Evolutionary conservation across 129 eudicot species (phyloP).

Genomic region (Cynara cardunculus): DNA sequence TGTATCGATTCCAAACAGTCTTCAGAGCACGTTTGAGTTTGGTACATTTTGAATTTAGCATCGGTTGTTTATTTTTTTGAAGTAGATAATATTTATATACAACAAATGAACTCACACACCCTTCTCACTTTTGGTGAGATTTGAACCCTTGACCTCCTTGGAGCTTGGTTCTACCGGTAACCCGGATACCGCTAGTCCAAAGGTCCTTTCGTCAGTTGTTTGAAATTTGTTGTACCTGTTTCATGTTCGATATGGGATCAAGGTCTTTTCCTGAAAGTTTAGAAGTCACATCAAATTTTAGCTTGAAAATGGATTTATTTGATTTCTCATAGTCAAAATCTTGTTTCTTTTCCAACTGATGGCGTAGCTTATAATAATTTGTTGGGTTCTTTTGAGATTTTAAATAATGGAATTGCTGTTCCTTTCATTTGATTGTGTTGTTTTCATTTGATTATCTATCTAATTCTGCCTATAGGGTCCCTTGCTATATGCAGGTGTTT

Average conservation of each 20-base stretch:
- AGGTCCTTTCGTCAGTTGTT: too few relatives aligned
- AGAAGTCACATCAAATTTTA: background rate
- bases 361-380: background rate
- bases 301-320: background rate
- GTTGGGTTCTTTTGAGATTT: background rate
- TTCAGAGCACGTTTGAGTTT: too few relatives aligned
- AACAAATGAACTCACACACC: too few relatives aligned
- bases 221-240: too few relatives aligned
- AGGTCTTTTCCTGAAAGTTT: background rate
- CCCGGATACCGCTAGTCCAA: too few relatives aligned
- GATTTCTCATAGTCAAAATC: background rate
- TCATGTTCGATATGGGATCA: too few relatives aligned
- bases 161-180: too few relatives aligned
- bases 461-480: background rate
- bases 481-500: background rate
- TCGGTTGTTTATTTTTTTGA: too few relatives aligned
- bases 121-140: background rate
- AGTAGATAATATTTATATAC: too few relatives aligned
- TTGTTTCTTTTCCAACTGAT: background rate
- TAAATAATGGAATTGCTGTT: background rate
- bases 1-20: too few relatives aligned
- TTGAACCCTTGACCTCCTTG: background rate
- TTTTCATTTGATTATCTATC: background rate
- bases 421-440: background rate
- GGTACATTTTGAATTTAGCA: too few relatives aligned